Evolutionary conservation across 441 rosid species (phyloP), one percentile per base, ranked within the genome.

Genomic region (Geranium incanum): DNA sequence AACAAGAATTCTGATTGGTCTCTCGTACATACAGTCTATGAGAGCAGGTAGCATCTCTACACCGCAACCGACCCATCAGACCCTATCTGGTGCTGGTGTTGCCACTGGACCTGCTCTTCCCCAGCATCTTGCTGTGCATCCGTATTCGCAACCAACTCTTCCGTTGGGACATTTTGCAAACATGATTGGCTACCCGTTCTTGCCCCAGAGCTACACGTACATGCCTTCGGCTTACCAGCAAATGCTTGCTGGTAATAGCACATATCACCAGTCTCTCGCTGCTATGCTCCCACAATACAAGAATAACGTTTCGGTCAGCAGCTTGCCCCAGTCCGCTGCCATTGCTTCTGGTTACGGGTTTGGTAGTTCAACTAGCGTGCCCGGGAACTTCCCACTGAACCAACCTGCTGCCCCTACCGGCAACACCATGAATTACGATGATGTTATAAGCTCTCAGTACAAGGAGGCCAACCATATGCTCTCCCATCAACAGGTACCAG

Each of bases 171-270:
- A 84, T 74, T 92, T 82, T 71, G 84, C 99, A 18, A 95, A 92
- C 80, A 90, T 95, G 97, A 85, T 92, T 60, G 77, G 95, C 71
- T 92, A 92, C 75, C 96, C 97, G 65, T 84, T 87, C 76, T 78
- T 92, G 85, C 94, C 99, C 70, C 99, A 87, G 86, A 90, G 90
- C 83, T 95, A 92, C 78, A 79, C 96, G 0, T 92, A 90, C 64
- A 82, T 95, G 96, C 98, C 98, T 38, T 90, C 99, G 0, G 95
- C 93, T 73, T 95, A 80, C 78, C 99, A 92, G 86, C 99, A 94
- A 86, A 70, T 87, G 52, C 89, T 83, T 81, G 84, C 95, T 69
- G 95, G 95, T 70, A 94, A 86, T 75, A 90, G 77, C 78, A 72
- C 93, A 36, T 92, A 94, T 78, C 94, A 87, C 78, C 99, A 94